Base-by-base conservation (phyloP, 1,284 basidiomycete genomes). In the Trichosporon faecale region DNA sequence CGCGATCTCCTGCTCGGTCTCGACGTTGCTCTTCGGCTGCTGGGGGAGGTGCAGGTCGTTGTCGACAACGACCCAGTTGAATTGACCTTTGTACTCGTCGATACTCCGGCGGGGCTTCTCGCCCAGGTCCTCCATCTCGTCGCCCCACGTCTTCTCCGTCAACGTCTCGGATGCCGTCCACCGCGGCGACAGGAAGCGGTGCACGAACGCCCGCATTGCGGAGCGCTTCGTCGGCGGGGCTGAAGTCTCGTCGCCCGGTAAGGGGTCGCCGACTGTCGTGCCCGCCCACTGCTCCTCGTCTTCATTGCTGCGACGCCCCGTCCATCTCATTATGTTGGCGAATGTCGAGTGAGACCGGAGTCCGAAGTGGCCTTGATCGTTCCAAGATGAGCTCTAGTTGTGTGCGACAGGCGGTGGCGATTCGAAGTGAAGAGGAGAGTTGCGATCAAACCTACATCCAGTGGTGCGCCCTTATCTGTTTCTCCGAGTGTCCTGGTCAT, bases 21-120 rank as follows among this genome's bases (percentile, higher is more conserved):
- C 49, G 11, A 52, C 14, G 49, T 52, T 52, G 49, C 49, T 25
- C 21, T 52, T 23, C 11, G 49, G 16, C 9, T 12, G 16, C 12
- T 82, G 80, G 40, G 18, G 27, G 21, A 29, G 23, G 2, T 11
- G 33, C 18, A 83, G 78, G 70, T 82, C 75, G 64, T 74, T 75
- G 23, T 83, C 81, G 11, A 83, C 80, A 4, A 81, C 81, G 37
- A 78, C 70, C 40, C 64, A 65, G 7, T 7, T 8, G 49, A 52
- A 52, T 9, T 52, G 8, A 21, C 49, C 49, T 21, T 52, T 52
- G 49, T 52, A 25, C 2, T 52, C 49, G 21, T 52, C 49, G n/a
- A 52, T 25, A 12, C 49, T 52, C 11, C 21, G 16, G 21, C 49
- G 49, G 7, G 21, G 49, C 21, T 52, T 52, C 49, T 23, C 21